Evolutionary conservation across 495 filamentous ascomycete species (phyloP), one percentile per base, ranked within the genome.

Genomic region (Darksidea phi): DNA sequence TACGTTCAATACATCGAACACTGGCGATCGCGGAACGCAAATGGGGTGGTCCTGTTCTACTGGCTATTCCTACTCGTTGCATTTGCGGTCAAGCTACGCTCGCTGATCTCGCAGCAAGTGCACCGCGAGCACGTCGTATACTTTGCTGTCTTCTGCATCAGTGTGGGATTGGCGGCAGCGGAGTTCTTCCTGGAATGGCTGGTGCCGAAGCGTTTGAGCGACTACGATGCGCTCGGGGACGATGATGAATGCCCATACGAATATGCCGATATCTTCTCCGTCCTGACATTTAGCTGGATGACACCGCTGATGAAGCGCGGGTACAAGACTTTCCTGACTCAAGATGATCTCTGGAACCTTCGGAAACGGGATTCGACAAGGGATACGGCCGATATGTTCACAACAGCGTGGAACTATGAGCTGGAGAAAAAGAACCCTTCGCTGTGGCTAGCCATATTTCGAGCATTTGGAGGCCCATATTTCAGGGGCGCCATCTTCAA

Each of bases 271-370:
- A 80, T 97, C 46, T 97, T 97, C 75, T 96, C 93, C 10, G 84
- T 89, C 38, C 82, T 99, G 28, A 95, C 93, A 10, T 99, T 99
- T 72, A 84, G 88, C 57, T 99, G 95, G 95, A 96, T 99, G 90
- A 99, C 95, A 0, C 91, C 93, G 15, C 75, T 97, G 83, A 99
- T 99, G 95, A 91, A 87, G 67, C 85, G 86, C 75, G 95, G 95
- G 17, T 97, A 99, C 74, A 88, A 86, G 67, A 84, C 91, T 54
- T 99, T 82, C 70, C 79, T 99, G 51, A 96, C 90, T 5, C 93
- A 99, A 74, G 90, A 99, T 59, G 94, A 99, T 74, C 81, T 99
- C 47, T 99, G 94, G 94, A 93, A 88, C 65, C 80, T 99, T 38
- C 84, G 93, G 13, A 85, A 82, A 59, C 79, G 80, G 50, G 92